Evolutionary conservation across 495 filamentous ascomycete genomes (phyloP), one percentile per base, ranked within the genome.

Genomic region (Penicillium nucicola): DNA sequence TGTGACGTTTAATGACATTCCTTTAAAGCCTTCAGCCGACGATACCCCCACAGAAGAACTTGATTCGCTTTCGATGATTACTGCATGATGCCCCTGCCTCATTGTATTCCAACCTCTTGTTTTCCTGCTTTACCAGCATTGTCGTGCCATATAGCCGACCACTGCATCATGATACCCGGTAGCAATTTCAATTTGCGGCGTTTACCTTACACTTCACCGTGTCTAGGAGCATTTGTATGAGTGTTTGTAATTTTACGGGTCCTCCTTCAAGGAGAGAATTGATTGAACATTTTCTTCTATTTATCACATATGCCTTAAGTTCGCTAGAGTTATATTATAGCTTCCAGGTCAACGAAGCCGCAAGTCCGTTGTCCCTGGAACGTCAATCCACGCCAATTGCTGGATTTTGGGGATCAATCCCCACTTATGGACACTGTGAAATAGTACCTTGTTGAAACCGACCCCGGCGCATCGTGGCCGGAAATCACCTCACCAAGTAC

Each of bases 81-180:
- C 46, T 41, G 48, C 32, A 48, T 62, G 37, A 53, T 44, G 17
- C 11, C 14, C n/a, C 10, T 45, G 31, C 19, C 12, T n/a, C 8
- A 36, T 44, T 11, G 9, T 14, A 43, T 45, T 47, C 28, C 32
- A 18, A 47, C 20, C 52, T 55, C 37, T 45, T 23, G 25, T 36
- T 19, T 41, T 40, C 34, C 20, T 39, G 38, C 25, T 34, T 48
- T 41, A 13, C 33, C 31, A 23, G 38, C 48, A 50, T 48, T 33
- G 28, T 17, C 34, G 38, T 32, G 42, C 45, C 38, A 15, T 45
- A 11, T 37, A 15, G 39, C 20, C 23, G 48, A 53, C 49, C 31
- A 25, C 45, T 53, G 48, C 53, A 60, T 41, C 30, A 53, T 60
- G 60, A 63, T 63, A 63, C 60, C 60, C 60, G 48, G 52, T 33